phyloP scores from a whole-genome alignment of 495 filamentous ascomycete genomes.

The Physcia stellaris region DNA sequence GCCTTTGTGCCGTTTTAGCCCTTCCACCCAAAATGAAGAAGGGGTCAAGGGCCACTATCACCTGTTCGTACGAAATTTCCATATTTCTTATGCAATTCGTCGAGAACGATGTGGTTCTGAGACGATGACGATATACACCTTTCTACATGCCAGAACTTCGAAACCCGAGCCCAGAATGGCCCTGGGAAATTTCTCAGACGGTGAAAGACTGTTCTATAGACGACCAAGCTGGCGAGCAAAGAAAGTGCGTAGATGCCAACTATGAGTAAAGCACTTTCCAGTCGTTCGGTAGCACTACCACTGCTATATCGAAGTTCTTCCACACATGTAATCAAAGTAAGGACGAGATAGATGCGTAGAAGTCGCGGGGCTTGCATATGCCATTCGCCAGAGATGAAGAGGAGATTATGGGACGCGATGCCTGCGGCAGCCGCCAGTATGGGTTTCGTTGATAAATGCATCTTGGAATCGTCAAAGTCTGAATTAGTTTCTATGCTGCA shows the following conservation, averaged over 20 bases:
- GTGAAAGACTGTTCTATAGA: constrained; percentile 34
- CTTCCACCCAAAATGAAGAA: neutral
- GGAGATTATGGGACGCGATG: neutral
- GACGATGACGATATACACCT: constrained; percentile 12
- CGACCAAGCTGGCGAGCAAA: constrained; percentile 29
- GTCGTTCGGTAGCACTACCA: neutral
- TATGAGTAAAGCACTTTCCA: neutral
- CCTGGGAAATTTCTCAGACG: constrained; percentile 28
- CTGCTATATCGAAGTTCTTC: neutral
- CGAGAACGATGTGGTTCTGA: constrained; percentile 17
- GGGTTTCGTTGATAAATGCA: no score
- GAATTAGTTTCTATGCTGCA: no score
- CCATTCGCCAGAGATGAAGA: constrained; percentile 6
- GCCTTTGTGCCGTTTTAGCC: constrained; percentile 1
- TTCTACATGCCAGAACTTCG: constrained; percentile 25
- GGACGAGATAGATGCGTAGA: neutral
- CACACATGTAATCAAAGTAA: no score
- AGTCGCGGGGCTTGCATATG: neutral
- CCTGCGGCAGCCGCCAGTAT: neutral
- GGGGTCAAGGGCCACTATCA: neutral
- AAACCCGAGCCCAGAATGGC: constrained; percentile 23
- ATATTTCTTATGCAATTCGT: constrained; percentile 23
- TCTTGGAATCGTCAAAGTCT: no score
- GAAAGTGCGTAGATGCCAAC: constrained; percentile 18
- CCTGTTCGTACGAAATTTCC: constrained; percentile 28